Base-by-base conservation (phyloP, 1,139 yeast genomes). In the Saccharomycopsis hybrid region DNA sequence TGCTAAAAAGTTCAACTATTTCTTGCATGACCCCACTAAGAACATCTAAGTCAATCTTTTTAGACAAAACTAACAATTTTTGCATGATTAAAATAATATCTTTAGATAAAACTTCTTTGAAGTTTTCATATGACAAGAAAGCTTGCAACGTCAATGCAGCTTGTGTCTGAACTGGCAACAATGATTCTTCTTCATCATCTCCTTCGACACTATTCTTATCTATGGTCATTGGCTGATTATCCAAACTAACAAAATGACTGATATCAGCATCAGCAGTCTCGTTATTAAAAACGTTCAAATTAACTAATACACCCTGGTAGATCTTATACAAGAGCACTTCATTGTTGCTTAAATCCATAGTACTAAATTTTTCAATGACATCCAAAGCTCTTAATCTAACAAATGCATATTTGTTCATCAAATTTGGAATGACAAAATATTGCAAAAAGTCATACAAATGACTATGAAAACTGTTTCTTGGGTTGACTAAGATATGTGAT, bases 21-120 rank as follows among this genome's bases (percentile, higher is more conserved):
- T 90, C 97, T 69, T 92, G 97, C 85, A 92, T 88, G 13, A 92
- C 96, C 37, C 85, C 86, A 18, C 95, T 80, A 38, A 92, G 76
- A 1, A 92, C 79, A 63, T 92, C 98, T 55, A 85, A 82, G 60
- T 92, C 98, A 55, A 90, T 79, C 56, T 83, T 83, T 62, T 87
- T 85, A 5, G 95, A 83, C 46, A 92, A 69, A 30, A 77, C 79
- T 58, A 92, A 71, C 52, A 92, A 69, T 58, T 78, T 81, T 52
- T 88, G 87, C 89, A 92, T 87, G 2, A 90, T 81, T 41, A 86
- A 86, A 35, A 92, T 77, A 50, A 92, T 84, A 42, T 82, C 78
- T 3, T 75, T 64, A 1, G 87, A 74, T 43, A 92, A 67, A 1
- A 85, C 82, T 45, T 78, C 81, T 59, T 79, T 78, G 61, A 90